phyloP scores from a whole-genome alignment of 1,284 basidiomycete species.

The Tylopilus sp. region DNA sequence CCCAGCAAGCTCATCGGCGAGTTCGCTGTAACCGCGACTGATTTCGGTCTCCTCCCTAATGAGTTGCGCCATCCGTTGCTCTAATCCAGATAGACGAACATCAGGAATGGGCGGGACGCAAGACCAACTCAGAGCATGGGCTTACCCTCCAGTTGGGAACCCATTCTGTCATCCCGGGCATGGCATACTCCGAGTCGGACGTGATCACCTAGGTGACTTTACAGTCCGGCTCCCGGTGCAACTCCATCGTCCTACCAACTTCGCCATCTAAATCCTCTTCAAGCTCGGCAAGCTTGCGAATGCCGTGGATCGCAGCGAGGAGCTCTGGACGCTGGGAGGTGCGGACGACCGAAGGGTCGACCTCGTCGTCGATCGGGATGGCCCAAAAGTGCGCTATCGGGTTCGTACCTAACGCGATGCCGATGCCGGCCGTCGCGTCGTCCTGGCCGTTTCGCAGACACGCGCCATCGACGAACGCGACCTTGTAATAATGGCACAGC shows the following conservation, averaged over 20 bases:
- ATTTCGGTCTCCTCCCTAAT: conserved; percentile 12
- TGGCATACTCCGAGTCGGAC: conserved; percentile 38
- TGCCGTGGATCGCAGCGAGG: conserved; percentile 15
- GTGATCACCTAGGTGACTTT: conserved; percentile 24
- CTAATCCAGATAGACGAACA: conserved; percentile 1
- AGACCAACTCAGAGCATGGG: too few species aligned
- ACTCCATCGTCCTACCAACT: not conserved
- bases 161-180: conserved; percentile 35
- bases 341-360: conserved; percentile 4
- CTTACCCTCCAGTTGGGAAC: conserved; percentile 16
- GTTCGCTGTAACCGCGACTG: conserved; percentile 8
- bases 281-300: conserved; percentile 10
- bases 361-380: conserved; percentile 11
- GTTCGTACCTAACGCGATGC: conserved; percentile 10
- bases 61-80: conserved; percentile 12
- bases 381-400: conserved; percentile 8
- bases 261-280: not conserved
- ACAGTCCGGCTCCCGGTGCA: not conserved
- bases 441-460: conserved; percentile 9
- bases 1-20: conserved; percentile 11
- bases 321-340: conserved; percentile 19
- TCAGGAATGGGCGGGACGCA: not conserved
- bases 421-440: conserved; percentile 9
- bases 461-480: conserved; percentile 16
- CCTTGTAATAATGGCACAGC: conserved; percentile 14